Percentiles rank a stretch among this genome's conserved stretches.
Conservation (phyloP, 495 filamentous ascomycete species). For the Penicillium dipodomyicola region DNA sequence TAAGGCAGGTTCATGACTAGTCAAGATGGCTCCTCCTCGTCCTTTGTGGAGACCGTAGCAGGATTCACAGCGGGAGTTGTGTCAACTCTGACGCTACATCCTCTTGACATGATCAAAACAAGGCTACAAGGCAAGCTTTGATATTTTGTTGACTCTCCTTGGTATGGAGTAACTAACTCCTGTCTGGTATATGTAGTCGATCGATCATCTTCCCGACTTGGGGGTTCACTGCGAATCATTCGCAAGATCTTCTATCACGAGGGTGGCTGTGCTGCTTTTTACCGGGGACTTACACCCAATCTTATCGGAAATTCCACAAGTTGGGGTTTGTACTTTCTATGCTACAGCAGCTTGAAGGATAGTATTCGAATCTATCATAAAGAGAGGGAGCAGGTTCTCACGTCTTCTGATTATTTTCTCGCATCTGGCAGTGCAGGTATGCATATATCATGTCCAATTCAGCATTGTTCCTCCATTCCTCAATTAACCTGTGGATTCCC, state of each 20-base stretch:
- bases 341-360: slow-evolving; percentile 60
- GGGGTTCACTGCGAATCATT: slow-evolving; percentile 55
- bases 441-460: not conserved
- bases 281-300: slow-evolving; percentile 87
- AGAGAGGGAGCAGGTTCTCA: slow-evolving; percentile 37
- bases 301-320: slow-evolving; percentile 83
- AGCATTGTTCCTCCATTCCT: not conserved
- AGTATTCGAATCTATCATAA: slow-evolving; percentile 29
- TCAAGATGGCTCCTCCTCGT: slow-evolving; percentile 61
- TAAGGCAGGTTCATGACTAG: slow-evolving; percentile 42
- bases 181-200: slow-evolving; percentile 36
- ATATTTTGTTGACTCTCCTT: not conserved
- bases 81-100: slow-evolving; percentile 68
- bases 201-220: slow-evolving; percentile 40
- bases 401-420: slow-evolving; percentile 77
- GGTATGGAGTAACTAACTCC: not conserved
- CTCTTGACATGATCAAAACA: slow-evolving; percentile 93
- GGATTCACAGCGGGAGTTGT: slow-evolving; percentile 86
- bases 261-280: slow-evolving; percentile 65
- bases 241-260: slow-evolving; percentile 55
- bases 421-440: slow-evolving; percentile 74
- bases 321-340: slow-evolving; percentile 90
- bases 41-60: slow-evolving; percentile 83
- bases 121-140: slow-evolving; percentile 72
- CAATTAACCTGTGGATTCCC: not conserved